These are phyloP conservation scores for Leccinellum luteum DNA, from an alignment of 768 basidiomycete species.

Conservation along the genomic window DNA sequence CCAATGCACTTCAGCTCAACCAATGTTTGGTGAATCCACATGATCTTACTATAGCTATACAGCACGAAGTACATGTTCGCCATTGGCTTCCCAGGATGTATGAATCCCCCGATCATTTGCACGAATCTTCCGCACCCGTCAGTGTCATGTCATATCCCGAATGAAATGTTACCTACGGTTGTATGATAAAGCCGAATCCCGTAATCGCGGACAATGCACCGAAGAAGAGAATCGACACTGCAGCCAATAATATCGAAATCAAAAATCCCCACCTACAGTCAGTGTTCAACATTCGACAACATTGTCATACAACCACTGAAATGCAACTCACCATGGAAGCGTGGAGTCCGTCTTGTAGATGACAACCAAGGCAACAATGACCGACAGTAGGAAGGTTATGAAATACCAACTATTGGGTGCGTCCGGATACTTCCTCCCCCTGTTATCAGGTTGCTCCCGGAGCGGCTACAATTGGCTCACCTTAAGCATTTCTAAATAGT, in stretches of 20 bases:
- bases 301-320: neutral
- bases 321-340: constrained; percentile 44
- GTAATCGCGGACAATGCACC: constrained; percentile 54
- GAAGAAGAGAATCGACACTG: constrained; percentile 53
- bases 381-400: constrained; percentile 22
- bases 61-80: constrained; percentile 45
- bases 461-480: constrained; percentile 27
- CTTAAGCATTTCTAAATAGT: constrained; percentile 49
- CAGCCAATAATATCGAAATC: constrained; percentile 48
- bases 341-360: constrained; percentile 53
- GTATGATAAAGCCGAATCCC: constrained; percentile 25
- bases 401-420: constrained; percentile 36
- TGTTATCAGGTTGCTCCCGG: neutral
- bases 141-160: neutral
- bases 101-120: constrained; percentile 37
- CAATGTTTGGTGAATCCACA: constrained; percentile 33
- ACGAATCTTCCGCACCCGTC: constrained; percentile 24
- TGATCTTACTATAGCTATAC: constrained; percentile 44
- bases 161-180: constrained; percentile 22
- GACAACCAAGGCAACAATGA: constrained; percentile 52
- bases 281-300: neutral
- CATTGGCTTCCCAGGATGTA: constrained; percentile 39
- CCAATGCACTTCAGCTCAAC: constrained; percentile 31
- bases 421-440: constrained; percentile 32
- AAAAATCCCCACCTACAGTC: constrained; percentile 44